Evolutionary conservation across 2,329 filamentous ascomycete genomes (phyloP).

Genomic region (Fusarium torulosum): DNA sequence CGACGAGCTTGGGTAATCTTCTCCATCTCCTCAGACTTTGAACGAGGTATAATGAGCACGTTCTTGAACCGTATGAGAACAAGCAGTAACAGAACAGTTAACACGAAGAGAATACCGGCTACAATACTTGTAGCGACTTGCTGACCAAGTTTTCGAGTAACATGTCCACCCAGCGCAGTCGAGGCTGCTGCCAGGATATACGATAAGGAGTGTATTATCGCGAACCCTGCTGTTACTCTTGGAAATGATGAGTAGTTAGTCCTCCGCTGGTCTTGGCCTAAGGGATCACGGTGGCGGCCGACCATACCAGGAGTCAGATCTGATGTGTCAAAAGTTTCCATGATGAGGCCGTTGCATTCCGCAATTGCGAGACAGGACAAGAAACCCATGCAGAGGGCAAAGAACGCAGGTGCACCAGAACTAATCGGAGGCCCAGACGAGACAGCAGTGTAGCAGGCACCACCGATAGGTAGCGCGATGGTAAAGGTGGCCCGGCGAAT

Average conservation of each 20-base stretch:
- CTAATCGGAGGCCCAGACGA: constrained; percentile 72
- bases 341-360: constrained; percentile 81
- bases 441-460: constrained; percentile 75
- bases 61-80: constrained; percentile 74
- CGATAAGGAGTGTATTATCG: constrained; percentile 75
- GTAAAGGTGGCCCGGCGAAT: constrained; percentile 76
- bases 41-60: constrained; percentile 76
- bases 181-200: constrained; percentile 77
- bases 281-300: constrained; percentile 62
- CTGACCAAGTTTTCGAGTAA: constrained; percentile 75
- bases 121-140: constrained; percentile 76
- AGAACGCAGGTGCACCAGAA: constrained; percentile 73
- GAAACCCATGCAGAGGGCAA: constrained; percentile 76
- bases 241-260: constrained; percentile 84
- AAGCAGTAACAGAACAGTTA: constrained; percentile 73
- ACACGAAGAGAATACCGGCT: constrained; percentile 72
- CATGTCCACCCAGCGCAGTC: constrained; percentile 75
- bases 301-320: constrained; percentile 81
- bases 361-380: constrained; percentile 79
- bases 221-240: constrained; percentile 77
- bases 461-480: constrained; percentile 73
- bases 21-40: constrained; percentile 67
- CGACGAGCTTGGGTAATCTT: constrained; percentile 63
- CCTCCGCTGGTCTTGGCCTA: constrained; percentile 56
- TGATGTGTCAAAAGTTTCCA: constrained; percentile 86